Conservation (phyloP, 2,329 filamentous ascomycete species). For the Teratosphaeria viscida region DNA sequence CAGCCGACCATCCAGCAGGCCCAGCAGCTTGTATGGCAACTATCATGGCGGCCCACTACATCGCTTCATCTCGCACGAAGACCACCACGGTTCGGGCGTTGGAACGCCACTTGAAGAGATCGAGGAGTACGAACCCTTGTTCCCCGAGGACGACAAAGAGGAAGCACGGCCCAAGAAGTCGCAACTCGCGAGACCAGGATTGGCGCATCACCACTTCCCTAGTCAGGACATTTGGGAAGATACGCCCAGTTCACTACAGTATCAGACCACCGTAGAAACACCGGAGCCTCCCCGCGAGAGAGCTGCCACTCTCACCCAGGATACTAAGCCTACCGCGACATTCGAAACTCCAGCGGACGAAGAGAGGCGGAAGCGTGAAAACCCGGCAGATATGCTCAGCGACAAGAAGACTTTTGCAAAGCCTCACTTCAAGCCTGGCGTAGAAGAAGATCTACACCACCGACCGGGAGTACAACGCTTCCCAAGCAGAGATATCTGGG, state of each 20-base stretch:
- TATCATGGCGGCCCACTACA: constrained; percentile 42
- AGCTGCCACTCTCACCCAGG: constrained; percentile 13
- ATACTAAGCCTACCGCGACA: constrained; percentile 17
- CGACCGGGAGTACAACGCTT: constrained; percentile 59
- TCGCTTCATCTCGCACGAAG: constrained; percentile 45
- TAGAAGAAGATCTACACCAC: constrained; percentile 38
- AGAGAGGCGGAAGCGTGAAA: constrained; percentile 32
- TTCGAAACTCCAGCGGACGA: constrained; percentile 42
- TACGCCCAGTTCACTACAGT: constrained; percentile 72
- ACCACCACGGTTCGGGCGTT: constrained; percentile 36
- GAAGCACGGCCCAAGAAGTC: constrained; percentile 43
- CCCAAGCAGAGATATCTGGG: constrained; percentile 88
- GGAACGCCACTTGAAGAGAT: constrained; percentile 73
- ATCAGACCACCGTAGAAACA: constrained; percentile 69
- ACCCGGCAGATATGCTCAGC: constrained; percentile 27
- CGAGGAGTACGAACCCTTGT: constrained; percentile 89
- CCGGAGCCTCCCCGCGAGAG: constrained; percentile 40
- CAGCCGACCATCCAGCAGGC: constrained; percentile 53
- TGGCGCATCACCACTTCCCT: constrained; percentile 59
- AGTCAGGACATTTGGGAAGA: constrained; percentile 98
- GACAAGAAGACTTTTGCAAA: constrained; percentile 48
- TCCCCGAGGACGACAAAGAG: constrained; percentile 56
- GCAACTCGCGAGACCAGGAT: constrained; percentile 44
- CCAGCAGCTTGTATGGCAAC: constrained; percentile 43
- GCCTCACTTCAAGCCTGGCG: constrained; percentile 46